Base-by-base conservation (phyloP, 106 monocot species). In the Dioscorea dumetorum region DNA sequence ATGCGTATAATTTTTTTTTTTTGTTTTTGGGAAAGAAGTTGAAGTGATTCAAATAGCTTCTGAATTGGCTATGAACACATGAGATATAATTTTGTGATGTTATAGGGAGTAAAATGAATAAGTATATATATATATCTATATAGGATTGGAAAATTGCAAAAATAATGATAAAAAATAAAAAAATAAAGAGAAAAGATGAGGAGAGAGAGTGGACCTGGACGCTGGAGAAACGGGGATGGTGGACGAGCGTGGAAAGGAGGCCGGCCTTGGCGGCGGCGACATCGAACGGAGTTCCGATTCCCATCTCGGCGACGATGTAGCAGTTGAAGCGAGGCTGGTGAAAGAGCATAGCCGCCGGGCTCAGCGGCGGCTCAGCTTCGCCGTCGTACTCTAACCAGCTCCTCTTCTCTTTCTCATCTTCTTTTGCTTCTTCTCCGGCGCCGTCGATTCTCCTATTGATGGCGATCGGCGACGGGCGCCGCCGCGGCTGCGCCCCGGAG, bases 191-290 rank as follows among this genome's bases (percentile, higher is more conserved):
- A 41, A 10, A 41, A 41, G 7, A 34, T 4, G 34, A 7, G 34
- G 3, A 34, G 7, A 6, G 41, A 41, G 41, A 41, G 41, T 2
- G 41, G 5, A 82, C 93, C 86, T 80, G 76, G 21, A 88, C 49
- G 72, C 93, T 88, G 71, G 81, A 86, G 83, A 93, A 93, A 18
- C 88, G 85, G 14, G 93, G 93, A 65, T 88, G 88, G 49, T 63
- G 78, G 62, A 68, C 33, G 18, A 93, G 65, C 12, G 86, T 81
- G 13, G 58, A 58, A 22, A 79, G 63, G 12, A 93, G 48, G 24
- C 81, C 83, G 24, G 78, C 74, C 70, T 73, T 81, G 49, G 83
- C n/a, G 63, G 66, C 73, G 48, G 64, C 76, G 9, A 81, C 53
- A 54, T 86, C 80, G 50, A 93, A 58, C 65, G 62, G 66, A 68